phyloP scores from a whole-genome alignment of 768 basidiomycete species.

The Cytidiella melzeri region DNA sequence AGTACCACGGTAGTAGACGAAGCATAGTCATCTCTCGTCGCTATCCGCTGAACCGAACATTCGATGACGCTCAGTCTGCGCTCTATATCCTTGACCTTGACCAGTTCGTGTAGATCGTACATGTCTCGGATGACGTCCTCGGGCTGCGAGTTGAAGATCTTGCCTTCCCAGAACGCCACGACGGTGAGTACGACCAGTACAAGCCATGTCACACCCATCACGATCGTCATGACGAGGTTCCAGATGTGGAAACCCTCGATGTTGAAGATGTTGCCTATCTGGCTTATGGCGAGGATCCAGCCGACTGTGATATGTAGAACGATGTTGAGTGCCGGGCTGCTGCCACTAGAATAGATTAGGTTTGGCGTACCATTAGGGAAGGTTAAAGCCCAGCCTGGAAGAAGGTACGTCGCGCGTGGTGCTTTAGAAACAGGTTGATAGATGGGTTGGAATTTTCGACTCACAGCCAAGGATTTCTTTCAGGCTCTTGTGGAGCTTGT shows the following conservation, averaged over 20 bases:
- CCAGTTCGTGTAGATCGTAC: slow-evolving; percentile 1
- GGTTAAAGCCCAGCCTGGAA: slow-evolving; percentile 38
- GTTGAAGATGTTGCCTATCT: slow-evolving; percentile 37
- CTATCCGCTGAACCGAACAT: not conserved
- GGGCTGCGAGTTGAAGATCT: slow-evolving; percentile 36
- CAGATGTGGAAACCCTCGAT: slow-evolving; percentile 33
- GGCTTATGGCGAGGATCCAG: slow-evolving; percentile 38
- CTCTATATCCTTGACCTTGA: slow-evolving; percentile 4
- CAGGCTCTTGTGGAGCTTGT: slow-evolving; percentile 41
- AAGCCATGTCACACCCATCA: slow-evolving; percentile 35
- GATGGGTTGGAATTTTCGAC: slow-evolving; percentile 10
- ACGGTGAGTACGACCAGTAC: slow-evolving; percentile 36
- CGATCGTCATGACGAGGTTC: slow-evolving; percentile 35
- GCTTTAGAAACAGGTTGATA: not conserved
- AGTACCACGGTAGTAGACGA: too few species aligned
- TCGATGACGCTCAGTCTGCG: not conserved
- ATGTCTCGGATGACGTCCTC: slow-evolving; percentile 38
- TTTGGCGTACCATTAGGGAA: slow-evolving; percentile 40
- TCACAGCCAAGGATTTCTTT: slow-evolving; percentile 41
- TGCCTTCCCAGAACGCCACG: slow-evolving; percentile 36
- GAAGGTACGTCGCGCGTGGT: not conserved
- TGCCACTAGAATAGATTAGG: not conserved
- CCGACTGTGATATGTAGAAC: slow-evolving; percentile 23
- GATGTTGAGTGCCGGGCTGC: not conserved
- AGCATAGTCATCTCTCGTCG: not conserved